Evolutionary conservation across 2,329 filamentous ascomycete genomes (phyloP).

Genomic region (Colletotrichum paranaense): DNA sequence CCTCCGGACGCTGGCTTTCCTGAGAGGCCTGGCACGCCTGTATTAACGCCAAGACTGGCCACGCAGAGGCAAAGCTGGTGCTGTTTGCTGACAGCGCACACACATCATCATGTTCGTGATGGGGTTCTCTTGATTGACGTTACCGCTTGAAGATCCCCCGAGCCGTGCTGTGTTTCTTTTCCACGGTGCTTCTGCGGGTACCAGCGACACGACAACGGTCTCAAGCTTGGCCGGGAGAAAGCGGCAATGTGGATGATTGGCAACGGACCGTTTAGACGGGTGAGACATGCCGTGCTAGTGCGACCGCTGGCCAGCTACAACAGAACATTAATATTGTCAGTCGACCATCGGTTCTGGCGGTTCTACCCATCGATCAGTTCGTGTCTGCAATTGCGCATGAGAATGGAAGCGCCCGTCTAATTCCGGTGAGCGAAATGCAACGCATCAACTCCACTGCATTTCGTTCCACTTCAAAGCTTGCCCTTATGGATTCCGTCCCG

Average conservation of each 20-base stretch:
- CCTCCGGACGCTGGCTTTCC: constrained; percentile 10
- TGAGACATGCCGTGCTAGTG: constrained; percentile 27
- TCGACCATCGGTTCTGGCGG: background rate
- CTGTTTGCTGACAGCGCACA: background rate
- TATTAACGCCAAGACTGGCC: background rate
- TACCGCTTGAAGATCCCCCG: constrained; percentile 1
- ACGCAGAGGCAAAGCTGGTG: background rate
- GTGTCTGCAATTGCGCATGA: background rate
- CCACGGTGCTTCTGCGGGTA: constrained; percentile 15
- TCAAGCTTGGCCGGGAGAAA: constrained; percentile 25
- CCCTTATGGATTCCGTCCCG: background rate
- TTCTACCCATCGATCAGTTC: background rate
- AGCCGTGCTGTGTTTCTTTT: constrained; percentile 9
- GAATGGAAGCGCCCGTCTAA: constrained; percentile 14
- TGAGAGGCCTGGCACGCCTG: background rate
- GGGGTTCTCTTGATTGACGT: constrained; percentile 15
- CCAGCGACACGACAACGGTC: constrained; percentile 29
- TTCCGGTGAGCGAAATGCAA: background rate
- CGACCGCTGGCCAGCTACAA: constrained; percentile 7
- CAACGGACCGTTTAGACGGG: background rate
- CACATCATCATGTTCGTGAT: background rate
- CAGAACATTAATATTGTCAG: background rate
- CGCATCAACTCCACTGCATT: constrained; percentile 6
- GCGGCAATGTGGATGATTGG: constrained; percentile 35
- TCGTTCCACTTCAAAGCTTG: constrained; percentile 19